A percentile compares a stretch with the other conserved stretches of the same genome.
These are phyloP conservation scores for Acorus gramineus DNA, from an alignment of 106 monocot species.

Conservation along the genomic window DNA sequence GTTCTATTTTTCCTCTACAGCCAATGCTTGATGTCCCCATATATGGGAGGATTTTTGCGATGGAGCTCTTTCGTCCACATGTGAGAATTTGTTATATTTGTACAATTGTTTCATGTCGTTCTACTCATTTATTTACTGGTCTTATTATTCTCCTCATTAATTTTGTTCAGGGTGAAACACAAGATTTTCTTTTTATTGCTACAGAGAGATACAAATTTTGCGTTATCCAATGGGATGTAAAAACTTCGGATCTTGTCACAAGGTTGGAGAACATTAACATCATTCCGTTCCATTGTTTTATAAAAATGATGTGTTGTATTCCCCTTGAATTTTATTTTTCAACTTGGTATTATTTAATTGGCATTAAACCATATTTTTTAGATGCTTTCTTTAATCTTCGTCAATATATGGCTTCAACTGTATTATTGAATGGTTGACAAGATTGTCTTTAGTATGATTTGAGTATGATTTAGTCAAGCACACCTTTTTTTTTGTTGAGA, in stretches of 20 bases:
- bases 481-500: no score
- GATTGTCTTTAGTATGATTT: no score
- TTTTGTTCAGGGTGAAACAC: slow-evolving; percentile 67
- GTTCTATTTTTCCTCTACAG: slow-evolving; percentile 28
- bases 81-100: slow-evolving; percentile 26
- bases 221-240: slow-evolving; percentile 97
- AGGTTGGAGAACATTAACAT: slow-evolving; percentile 27
- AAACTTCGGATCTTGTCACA: slow-evolving; percentile 87
- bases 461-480: no score
- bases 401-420: no score
- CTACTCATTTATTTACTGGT: neutral
- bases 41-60: slow-evolving; percentile 95
- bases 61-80: slow-evolving; percentile 97
- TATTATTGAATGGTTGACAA: no score
- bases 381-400: no score
- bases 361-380: no score
- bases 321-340: no score
- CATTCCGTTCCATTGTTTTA: no score
- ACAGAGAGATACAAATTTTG: slow-evolving; percentile 98
- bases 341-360: no score
- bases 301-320: no score
- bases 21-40: slow-evolving; percentile 98
- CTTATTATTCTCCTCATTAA: neutral
- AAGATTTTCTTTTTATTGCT: slow-evolving; percentile 98
- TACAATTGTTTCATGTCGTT: neutral